Conservation (phyloP, 2,329 filamentous ascomycete genomes). For the Hypoxylon sp. region DNA sequence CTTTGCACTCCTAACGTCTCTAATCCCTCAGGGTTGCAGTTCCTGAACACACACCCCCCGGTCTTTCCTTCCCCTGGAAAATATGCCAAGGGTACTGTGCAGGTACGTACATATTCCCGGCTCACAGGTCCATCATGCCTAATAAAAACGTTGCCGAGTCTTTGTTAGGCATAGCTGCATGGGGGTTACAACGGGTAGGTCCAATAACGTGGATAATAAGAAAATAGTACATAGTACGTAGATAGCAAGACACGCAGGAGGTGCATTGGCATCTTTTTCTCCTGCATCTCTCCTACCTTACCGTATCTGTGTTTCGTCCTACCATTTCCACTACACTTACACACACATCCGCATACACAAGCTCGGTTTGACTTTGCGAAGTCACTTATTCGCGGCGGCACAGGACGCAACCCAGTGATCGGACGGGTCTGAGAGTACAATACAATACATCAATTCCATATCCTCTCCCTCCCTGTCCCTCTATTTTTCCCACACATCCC, state of each 20-base stretch:
- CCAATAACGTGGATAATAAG: slow-evolving; percentile 48
- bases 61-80: slow-evolving; percentile 2
- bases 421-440: slow-evolving; percentile 41
- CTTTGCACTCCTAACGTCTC: slow-evolving; percentile 19
- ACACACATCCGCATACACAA: slow-evolving; percentile 31
- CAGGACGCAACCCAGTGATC: slow-evolving; percentile 39
- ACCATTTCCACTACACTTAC: slow-evolving; percentile 27
- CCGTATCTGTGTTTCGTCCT: slow-evolving; percentile 36
- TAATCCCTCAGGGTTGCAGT: slow-evolving; percentile 34
- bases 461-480: slow-evolving; percentile 23
- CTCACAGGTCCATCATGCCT: slow-evolving; percentile 45
- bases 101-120: slow-evolving; percentile 33
- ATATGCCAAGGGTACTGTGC: neutral
- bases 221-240: slow-evolving; percentile 34
- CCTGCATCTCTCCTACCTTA: slow-evolving; percentile 36
- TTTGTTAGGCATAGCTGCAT: slow-evolving; percentile 49
- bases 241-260: slow-evolving; percentile 39
- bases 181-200: slow-evolving; percentile 42
- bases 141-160: slow-evolving; percentile 46
- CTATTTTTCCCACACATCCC: slow-evolving; percentile 27
- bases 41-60: slow-evolving; percentile 30
- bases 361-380: slow-evolving; percentile 35
- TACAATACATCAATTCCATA: slow-evolving; percentile 38
- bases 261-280: slow-evolving; percentile 36
- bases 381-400: slow-evolving; percentile 35